phyloP scores from a whole-genome alignment of 2,329 filamentous ascomycete genomes.

The Cladosporium oxysporum region DNA sequence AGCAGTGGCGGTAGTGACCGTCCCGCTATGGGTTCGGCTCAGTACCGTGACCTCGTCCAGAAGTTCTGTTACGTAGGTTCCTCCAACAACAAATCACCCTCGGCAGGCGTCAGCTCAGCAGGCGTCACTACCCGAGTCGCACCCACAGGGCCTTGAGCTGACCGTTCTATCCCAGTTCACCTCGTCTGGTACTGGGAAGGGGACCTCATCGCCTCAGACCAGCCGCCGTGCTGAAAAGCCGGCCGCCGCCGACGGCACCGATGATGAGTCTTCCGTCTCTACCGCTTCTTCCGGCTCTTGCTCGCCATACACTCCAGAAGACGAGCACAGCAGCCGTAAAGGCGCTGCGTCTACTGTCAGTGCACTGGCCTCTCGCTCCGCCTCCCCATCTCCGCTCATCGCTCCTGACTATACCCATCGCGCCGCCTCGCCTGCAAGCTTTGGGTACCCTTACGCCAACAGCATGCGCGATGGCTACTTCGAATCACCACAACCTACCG shows the following conservation, averaged over 20 bases:
- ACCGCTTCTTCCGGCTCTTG: slow-evolving; percentile 29
- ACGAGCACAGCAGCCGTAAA: slow-evolving; percentile 31
- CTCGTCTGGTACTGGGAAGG: slow-evolving; percentile 34
- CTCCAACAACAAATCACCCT: slow-evolving; percentile 23
- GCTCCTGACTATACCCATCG: slow-evolving; percentile 30
- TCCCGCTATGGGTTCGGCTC: slow-evolving; percentile 76
- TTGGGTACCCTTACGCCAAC: slow-evolving; percentile 40
- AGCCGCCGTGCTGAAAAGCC: slow-evolving; percentile 16
- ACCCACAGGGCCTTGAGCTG: slow-evolving; percentile 29
- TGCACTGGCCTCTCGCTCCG: slow-evolving; percentile 35
- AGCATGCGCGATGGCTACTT: slow-evolving; percentile 36
- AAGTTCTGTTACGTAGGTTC: slow-evolving; percentile 99
- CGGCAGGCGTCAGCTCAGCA: slow-evolving; percentile 15
- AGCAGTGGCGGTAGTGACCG: slow-evolving; percentile 56
- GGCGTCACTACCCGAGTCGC: slow-evolving; percentile 24
- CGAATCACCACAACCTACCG: slow-evolving; percentile 38
- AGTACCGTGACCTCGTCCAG: slow-evolving; percentile 95
- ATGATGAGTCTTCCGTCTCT: slow-evolving; percentile 23
- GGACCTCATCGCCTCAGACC: slow-evolving; percentile 18
- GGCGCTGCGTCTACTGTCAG: slow-evolving; percentile 25
- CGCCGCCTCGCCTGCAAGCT: slow-evolving; percentile 36
- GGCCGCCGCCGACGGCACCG: slow-evolving; percentile 25
- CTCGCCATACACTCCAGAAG: slow-evolving; percentile 32
- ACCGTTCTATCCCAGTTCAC: slow-evolving; percentile 38
- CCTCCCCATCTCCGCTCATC: slow-evolving; percentile 35